Evolutionary conservation across 352 stramenopile genomes (phyloP).

Genomic region (Globisporangium cylindrosporum): DNA sequence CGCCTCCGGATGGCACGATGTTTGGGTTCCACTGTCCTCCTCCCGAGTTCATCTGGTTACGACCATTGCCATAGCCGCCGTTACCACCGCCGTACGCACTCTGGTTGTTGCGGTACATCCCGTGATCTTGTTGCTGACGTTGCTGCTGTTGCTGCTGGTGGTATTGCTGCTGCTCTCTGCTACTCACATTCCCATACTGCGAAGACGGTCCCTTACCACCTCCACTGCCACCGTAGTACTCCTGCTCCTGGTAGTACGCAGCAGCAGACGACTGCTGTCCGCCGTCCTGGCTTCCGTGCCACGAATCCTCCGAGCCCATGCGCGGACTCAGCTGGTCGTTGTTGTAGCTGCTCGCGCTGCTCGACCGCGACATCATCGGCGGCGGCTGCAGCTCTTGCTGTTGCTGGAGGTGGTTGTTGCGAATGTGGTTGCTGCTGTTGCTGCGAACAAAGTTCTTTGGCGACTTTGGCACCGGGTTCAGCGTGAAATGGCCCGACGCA

Average conservation of each 20-base stretch:
- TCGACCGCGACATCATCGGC: slow-evolving; percentile 39
- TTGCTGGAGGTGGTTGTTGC: slow-evolving; percentile 10
- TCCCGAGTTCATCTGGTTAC: slow-evolving; percentile 12
- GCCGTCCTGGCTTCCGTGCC: slow-evolving; percentile 48
- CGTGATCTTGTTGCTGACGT: slow-evolving; percentile 40
- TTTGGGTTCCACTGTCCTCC: slow-evolving; percentile 42
- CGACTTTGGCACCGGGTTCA: slow-evolving; percentile 44
- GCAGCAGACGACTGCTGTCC: slow-evolving; percentile 21
- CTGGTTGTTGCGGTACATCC: slow-evolving; percentile 18
- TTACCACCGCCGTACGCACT: slow-evolving; percentile 11
- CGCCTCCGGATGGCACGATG: not conserved
- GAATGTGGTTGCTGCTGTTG: slow-evolving; percentile 15
- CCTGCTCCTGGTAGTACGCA: slow-evolving; percentile 42
- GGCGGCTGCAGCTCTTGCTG: slow-evolving; percentile 31
- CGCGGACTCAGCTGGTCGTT: slow-evolving; percentile 45
- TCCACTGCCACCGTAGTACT: slow-evolving; percentile 30
- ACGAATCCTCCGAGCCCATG: slow-evolving; percentile 46
- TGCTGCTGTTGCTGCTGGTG: slow-evolving; percentile 23
- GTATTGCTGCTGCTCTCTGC: slow-evolving; percentile 18
- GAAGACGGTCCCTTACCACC: not conserved
- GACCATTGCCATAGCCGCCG: slow-evolving; percentile 5
- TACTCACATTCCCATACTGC: slow-evolving; percentile 9
- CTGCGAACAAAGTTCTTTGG: slow-evolving; percentile 33
- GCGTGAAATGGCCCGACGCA: slow-evolving; percentile 44
- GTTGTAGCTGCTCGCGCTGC: slow-evolving; percentile 31